phyloP scores from a whole-genome alignment of 1,284 basidiomycete species.

The Melampsora americana region DNA sequence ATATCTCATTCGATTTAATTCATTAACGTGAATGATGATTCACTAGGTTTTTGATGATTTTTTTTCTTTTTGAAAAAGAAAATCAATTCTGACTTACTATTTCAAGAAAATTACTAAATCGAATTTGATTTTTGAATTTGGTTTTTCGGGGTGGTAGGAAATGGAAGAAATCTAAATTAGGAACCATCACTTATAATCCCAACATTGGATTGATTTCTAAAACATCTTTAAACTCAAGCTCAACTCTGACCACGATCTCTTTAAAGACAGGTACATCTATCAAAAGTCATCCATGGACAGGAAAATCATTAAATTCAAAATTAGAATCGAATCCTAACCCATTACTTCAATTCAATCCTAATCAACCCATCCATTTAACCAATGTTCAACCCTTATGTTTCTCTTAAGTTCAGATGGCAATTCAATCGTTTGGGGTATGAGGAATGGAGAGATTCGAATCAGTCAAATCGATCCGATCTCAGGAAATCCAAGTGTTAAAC shows the following conservation, averaged over 20 bases:
- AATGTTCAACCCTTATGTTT: not conserved
- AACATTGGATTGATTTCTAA: not conserved
- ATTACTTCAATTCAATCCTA: too few species aligned
- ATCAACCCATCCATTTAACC: too few species aligned
- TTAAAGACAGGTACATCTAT: not conserved
- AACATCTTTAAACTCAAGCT: too few species aligned
- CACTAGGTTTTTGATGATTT: too few species aligned
- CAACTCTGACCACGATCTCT: not conserved
- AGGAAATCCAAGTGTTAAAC: not conserved
- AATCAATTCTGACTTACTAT: too few species aligned
- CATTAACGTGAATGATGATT: too few species aligned
- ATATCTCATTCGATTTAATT: not conserved
- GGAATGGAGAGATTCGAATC: not conserved
- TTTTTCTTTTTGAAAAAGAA: too few species aligned
- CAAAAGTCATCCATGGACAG: not conserved
- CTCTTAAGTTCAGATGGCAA: not conserved
- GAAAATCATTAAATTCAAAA: not conserved
- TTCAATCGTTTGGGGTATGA: not conserved
- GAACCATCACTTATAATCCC: not conserved
- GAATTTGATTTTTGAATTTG: not conserved
- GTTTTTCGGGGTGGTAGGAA: not conserved
- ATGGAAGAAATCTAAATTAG: slow-evolving; percentile 1
- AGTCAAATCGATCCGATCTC: not conserved
- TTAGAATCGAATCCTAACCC: not conserved
- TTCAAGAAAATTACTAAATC: not conserved